Evolutionary conservation across 2,329 filamentous ascomycete genomes (phyloP).

Genomic region (Ceratocystis huliohia): DNA sequence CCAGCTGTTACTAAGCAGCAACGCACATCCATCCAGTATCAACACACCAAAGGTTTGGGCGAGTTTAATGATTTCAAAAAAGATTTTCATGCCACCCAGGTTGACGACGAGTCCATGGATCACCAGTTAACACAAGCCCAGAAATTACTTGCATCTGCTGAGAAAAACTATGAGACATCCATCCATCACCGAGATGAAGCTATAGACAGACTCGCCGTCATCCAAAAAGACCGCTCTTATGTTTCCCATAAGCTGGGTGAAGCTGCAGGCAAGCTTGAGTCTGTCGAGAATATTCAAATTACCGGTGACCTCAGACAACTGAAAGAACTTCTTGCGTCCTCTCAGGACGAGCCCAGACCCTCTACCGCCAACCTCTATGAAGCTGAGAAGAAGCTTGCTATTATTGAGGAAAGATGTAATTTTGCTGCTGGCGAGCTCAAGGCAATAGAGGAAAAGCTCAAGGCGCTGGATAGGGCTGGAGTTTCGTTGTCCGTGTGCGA

Average conservation of each 20-base stretch:
- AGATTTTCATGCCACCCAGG: neutral
- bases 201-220: neutral
- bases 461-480: neutral
- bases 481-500: neutral
- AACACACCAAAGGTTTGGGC: neutral
- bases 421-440: neutral
- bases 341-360: too few species aligned
- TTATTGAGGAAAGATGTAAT: neutral
- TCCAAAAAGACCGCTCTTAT: neutral
- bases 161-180: neutral
- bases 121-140: neutral
- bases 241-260: neutral
- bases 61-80: neutral
- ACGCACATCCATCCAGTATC: neutral
- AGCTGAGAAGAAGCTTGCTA: neutral
- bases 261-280: neutral
- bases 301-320: neutral
- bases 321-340: neutral
- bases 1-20: neutral
- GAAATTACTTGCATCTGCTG: neutral
- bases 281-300: neutral
- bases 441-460: neutral
- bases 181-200: neutral
- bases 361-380: neutral
- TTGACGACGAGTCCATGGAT: neutral